Evolutionary conservation across 768 basidiomycete species (phyloP), one percentile per base, ranked within the genome.

Genomic region (Lentinula aciculospora): DNA sequence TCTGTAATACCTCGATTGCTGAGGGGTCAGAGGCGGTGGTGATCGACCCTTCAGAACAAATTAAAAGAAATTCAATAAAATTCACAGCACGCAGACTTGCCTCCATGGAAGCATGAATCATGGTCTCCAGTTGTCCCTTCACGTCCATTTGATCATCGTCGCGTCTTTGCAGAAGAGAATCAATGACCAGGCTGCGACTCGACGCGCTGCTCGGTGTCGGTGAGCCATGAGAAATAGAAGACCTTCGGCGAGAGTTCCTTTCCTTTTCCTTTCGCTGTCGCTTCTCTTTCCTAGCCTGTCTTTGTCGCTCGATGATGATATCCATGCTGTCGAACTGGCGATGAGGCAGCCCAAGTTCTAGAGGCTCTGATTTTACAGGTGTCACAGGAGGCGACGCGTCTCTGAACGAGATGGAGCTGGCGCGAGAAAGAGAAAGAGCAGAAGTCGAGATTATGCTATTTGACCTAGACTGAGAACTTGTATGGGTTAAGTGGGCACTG

Each of bases 301-400:
- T 78, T 67, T 88, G 86, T 45, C 85, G 81, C 68, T 90, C 89
- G 60, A 91, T 79, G 40, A 91, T 81, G 72, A 81, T 72, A 61
- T 91, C 86, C 89, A 91, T 90, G 66, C 79, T 88, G 61, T 86
- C 85, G 70, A 82, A 81, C 34, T 80, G 82, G 29, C 86, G 81
- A 23, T 76, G 68, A 12, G 83, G 78, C 53, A 80, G 67, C 44
- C 72, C 53, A 23, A 67, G 68, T 57, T 88, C 86, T 46, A 70
- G 65, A 8, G 81, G 81, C 65, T 88, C 86, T 1, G 78, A 71
- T 68, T 89, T 88, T 61, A 88, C 76, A 25, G 86, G 84, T 1
- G 85, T 85, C 32, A 72, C 72, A 12, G 83, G 81, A 12, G 84
- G 80, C 40, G 83, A 79, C 61, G 75, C 70, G 69, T 81, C 81